Conservation (phyloP, 2,329 filamentous ascomycete species). For the Diaporthe longicolla region DNA sequence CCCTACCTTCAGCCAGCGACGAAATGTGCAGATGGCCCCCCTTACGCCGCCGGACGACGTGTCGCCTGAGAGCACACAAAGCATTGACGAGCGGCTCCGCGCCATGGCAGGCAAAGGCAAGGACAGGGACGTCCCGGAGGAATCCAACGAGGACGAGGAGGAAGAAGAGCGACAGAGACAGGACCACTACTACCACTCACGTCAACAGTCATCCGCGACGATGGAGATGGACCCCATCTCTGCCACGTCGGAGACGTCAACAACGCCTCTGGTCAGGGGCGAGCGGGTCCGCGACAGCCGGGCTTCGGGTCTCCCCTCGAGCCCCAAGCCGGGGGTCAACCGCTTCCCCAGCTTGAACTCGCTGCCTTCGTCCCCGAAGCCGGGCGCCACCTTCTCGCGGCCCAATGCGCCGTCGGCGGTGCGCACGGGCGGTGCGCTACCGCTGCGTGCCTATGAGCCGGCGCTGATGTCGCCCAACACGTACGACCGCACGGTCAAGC, state of each 20-base stretch:
- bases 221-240: conserved; percentile 65
- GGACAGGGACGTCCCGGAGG: conserved; percentile 39
- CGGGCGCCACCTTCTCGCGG: conserved; percentile 63
- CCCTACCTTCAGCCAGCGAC: conserved; percentile 53
- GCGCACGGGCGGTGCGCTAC: conserved; percentile 69
- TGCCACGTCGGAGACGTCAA: conserved; percentile 66
- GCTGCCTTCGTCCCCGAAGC: conserved; percentile 64
- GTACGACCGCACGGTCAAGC: conserved; percentile 64
- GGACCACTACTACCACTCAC: conserved; percentile 49
- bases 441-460: conserved; percentile 74
- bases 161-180: conserved; percentile 36
- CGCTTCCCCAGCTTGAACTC: conserved; percentile 62
- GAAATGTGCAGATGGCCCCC: conserved; percentile 55
- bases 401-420: conserved; percentile 67
- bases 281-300: conserved; percentile 23
- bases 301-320: conserved; percentile 61
- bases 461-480: conserved; percentile 65
- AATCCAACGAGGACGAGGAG: conserved; percentile 35
- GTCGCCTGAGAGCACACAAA: conserved; percentile 63
- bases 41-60: conserved; percentile 58
- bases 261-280: conserved; percentile 59
- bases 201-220: conserved; percentile 55
- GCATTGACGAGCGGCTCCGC: conserved; percentile 71
- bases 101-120: conserved; percentile 43
- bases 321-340: conserved; percentile 62